Conservation (phyloP, 2,329 filamentous ascomycete species). For the Apiospora rasikravindrae region DNA sequence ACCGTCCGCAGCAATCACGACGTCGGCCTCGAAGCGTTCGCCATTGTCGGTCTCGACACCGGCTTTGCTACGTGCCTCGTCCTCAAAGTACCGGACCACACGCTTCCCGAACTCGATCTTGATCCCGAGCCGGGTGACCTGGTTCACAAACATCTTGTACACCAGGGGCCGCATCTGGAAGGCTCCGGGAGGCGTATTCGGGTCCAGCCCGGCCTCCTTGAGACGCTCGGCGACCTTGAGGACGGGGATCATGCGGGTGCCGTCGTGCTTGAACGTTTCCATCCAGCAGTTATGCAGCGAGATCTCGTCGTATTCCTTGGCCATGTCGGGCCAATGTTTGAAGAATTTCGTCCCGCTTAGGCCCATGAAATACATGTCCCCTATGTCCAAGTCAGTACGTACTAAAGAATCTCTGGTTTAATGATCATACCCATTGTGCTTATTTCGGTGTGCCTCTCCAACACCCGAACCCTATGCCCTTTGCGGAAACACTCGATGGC, state of each 20-base stretch:
- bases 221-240: slow-evolving; percentile 56
- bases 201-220: slow-evolving; percentile 41
- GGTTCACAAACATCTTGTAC: slow-evolving; percentile 59
- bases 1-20: slow-evolving; percentile 19
- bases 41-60: slow-evolving; percentile 55
- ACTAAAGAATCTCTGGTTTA: neutral
- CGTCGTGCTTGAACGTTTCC: slow-evolving; percentile 59
- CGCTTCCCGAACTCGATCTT: slow-evolving; percentile 52
- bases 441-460: slow-evolving; percentile 13
- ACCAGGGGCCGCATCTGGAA: slow-evolving; percentile 62
- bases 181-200: slow-evolving; percentile 55
- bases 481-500: slow-evolving; percentile 18
- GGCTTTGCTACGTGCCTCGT: slow-evolving; percentile 43
- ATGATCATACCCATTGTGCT: neutral
- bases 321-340: slow-evolving; percentile 60
- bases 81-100: slow-evolving; percentile 57
- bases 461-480: slow-evolving; percentile 14
- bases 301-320: slow-evolving; percentile 54
- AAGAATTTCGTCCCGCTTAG: slow-evolving; percentile 61
- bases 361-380: slow-evolving; percentile 66
- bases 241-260: slow-evolving; percentile 52
- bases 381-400: slow-evolving; percentile 35
- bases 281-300: slow-evolving; percentile 61
- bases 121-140: slow-evolving; percentile 53
- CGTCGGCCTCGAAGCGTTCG: slow-evolving; percentile 42